Conservation (phyloP, 768 basidiomycete genomes). For the Calocybe cyanea region DNA sequence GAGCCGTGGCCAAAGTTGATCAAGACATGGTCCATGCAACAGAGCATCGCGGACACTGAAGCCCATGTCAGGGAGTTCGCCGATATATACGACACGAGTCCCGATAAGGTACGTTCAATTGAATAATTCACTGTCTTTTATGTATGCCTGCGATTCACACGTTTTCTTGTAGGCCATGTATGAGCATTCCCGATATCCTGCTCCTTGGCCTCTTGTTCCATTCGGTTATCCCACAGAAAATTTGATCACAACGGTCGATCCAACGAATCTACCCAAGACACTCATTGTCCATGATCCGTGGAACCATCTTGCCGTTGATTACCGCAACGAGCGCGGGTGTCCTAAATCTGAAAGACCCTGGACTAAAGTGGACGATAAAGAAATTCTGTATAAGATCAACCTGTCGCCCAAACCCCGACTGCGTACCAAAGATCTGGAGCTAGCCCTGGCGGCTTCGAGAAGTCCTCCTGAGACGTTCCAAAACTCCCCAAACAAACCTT, state of each 20-base stretch:
- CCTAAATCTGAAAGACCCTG: conserved; percentile 14
- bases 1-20: conserved; percentile 32
- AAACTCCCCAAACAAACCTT: too few species aligned
- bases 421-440: too few species aligned
- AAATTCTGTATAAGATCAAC: conserved; percentile 27
- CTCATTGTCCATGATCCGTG: conserved; percentile 44
- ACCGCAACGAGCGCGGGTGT: neutral
- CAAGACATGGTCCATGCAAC: conserved; percentile 15
- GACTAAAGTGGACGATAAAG: conserved; percentile 25
- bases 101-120: too few species aligned
- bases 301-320: conserved; percentile 23
- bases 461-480: too few species aligned
- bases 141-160: too few species aligned
- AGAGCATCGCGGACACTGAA: conserved; percentile 4
- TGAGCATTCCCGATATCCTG: conserved; percentile 31
- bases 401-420: conserved; percentile 4
- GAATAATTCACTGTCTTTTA: too few species aligned
- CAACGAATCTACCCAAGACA: conserved; percentile 30
- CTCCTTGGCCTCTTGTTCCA: conserved; percentile 38
- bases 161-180: too few species aligned
- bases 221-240: conserved; percentile 23
- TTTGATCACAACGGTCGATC: conserved; percentile 22
- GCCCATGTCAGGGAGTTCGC: neutral
- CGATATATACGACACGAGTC: too few species aligned
- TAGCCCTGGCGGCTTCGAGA: too few species aligned